Conservation (phyloP, 2,329 filamentous ascomycete species). For the Colletotrichum chrysophilum region DNA sequence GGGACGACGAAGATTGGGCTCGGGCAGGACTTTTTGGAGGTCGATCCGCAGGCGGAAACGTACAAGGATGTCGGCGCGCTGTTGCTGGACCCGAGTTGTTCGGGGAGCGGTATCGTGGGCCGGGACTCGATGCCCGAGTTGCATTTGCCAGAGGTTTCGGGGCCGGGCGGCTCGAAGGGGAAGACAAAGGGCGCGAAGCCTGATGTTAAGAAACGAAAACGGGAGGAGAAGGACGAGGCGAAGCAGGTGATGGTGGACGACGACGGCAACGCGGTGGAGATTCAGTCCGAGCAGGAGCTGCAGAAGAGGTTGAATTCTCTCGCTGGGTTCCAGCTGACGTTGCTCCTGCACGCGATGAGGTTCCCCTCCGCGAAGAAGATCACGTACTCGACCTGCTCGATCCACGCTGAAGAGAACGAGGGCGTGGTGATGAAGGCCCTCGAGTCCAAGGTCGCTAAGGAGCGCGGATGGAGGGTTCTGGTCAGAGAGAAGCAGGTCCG, state of each 20-base stretch:
- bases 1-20: constrained; percentile 69
- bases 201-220: constrained; percentile 51
- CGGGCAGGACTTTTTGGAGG: constrained; percentile 81
- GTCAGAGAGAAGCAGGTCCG: constrained; percentile 73
- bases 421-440: constrained; percentile 78
- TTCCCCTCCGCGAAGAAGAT: constrained; percentile 80
- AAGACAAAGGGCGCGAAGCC: constrained; percentile 8
- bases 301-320: constrained; percentile 73
- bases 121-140: constrained; percentile 79
- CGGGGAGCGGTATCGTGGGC: constrained; percentile 91
- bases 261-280: constrained; percentile 56
- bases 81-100: constrained; percentile 92
- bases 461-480: constrained; percentile 80
- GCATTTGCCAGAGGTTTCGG: constrained; percentile 55
- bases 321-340: constrained; percentile 79
- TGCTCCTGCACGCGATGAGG: constrained; percentile 82
- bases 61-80: constrained; percentile 79
- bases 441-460: constrained; percentile 66
- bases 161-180: constrained; percentile 43
- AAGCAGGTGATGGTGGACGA: constrained; percentile 56
- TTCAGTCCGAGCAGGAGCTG: constrained; percentile 61
- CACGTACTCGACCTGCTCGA: constrained; percentile 93
- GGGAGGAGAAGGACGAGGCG: constrained; percentile 35
- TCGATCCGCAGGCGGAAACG: constrained; percentile 66
- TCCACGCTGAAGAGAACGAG: constrained; percentile 90